Evolutionary conservation across 2,329 filamentous ascomycete genomes (phyloP), one percentile per base, ranked within the genome.

Genomic region (Talaromyces amestolkiae): DNA sequence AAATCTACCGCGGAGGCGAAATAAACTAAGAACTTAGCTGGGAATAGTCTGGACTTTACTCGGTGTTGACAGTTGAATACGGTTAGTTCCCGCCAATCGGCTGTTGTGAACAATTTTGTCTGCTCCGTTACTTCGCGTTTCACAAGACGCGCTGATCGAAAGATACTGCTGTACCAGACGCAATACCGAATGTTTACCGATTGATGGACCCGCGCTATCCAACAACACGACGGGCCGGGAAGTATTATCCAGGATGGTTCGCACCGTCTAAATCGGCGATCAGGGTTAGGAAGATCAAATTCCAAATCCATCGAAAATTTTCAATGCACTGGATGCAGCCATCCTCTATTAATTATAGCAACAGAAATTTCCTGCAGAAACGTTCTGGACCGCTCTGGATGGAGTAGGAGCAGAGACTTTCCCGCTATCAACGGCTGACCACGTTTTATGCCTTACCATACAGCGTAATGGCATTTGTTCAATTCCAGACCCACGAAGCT

Each of bases 101-200:
- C 43, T 59, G 53, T 17, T 22, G 5, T 33, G 24, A 58, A 58
- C 31, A 15, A 45, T 47, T 58, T 43, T 43, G 47, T 13, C 35
- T 49, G 43, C 11, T 45, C 56, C 56, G 35, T 43, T 2, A 35
- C 37, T 17, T 58, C 33, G 39, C 19, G 35, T 41, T 39, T 19
- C 59, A 61, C 58, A 61, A 22, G 45, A 8, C 27, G 15, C 22
- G 47, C 22, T 27, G 31, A 22, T 35, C 31, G 15, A n/a, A 39
- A 60, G 8, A 39, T 60, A 22, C 53, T 39, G 31, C 33, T 31
- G 41, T 19, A n/a, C 19, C 13, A 47, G 45, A 19, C 17, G 27
- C 49, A 41, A 31, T 19, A 8, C 60, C 60, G 47, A 62, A n/a
- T 19, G 60, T 54, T 62, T 62, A 35, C 60, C 47, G 47, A 39